Evolutionary conservation across 2,329 filamentous ascomycete genomes (phyloP), one percentile per base, ranked within the genome.

Genomic region (Talaromyces funiculosus): DNA sequence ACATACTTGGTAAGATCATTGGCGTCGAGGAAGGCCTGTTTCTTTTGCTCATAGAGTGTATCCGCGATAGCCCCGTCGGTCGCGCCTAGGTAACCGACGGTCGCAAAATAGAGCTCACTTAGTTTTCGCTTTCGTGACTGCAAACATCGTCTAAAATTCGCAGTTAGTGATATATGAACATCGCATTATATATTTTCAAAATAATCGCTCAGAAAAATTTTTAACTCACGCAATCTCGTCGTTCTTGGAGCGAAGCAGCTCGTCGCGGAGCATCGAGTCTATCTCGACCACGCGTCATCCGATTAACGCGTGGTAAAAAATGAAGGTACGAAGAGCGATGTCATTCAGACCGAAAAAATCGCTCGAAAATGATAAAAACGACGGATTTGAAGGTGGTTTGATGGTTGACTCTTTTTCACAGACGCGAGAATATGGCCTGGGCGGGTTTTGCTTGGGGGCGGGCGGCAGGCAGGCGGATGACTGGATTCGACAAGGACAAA

Each of bases 101-200:
- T 89, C 81, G 90, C 87, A 82, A 90, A 85, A 81, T 89, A 96
- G 70, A 96, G 84, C 80, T 94, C 89, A 75, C 88, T 88, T 74
- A 96, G 84, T 82, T 95, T 95, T 77, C 90, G 87, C 85, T 95
- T 94, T 78, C 90, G 89, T 82, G 89, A 90, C 77, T 83, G 84
- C 82, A 89, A 85, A 83, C 79, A 80, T 72, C 73, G 75, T 74
- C 78, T 80, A 69, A 66, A 73, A 75, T 66, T 69, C 63, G 62
- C 67, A 68, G 67, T 77, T 65, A 76, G 74, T 71, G 67, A 73
- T 64, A 68, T 67, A 64, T 65, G 61, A 54, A 64, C 64, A 67
- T 63, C 61, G 65, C 55, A 63, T 45, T 37, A 14, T 8, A 35
- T 38, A 59, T 59, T 59, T 67, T 59, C 60, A 63, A 66, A 63